phyloP scores from a whole-genome alignment of 352 stramenopile genomes.

The Globisporangium spinosum region DNA sequence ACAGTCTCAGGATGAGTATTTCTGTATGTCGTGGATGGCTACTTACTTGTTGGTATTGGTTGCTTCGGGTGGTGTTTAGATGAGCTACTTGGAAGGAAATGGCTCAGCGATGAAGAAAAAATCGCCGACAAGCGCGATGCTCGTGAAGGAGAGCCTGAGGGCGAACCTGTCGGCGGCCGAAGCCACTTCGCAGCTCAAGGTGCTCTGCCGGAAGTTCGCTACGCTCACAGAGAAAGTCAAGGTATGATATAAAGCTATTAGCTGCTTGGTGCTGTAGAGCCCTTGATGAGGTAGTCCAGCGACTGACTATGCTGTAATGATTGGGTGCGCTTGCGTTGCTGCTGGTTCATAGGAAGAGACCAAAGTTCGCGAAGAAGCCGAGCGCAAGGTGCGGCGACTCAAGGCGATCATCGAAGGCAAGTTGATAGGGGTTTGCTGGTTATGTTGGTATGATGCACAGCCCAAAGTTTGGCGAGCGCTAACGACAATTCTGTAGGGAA shows the following conservation, averaged over 20 bases:
- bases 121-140: slow-evolving; percentile 32
- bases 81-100: slow-evolving; percentile 26
- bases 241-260: slow-evolving; percentile 21
- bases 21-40: too few relatives aligned
- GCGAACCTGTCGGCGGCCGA: slow-evolving; percentile 58
- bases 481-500: slow-evolving; percentile 25
- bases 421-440: background rate
- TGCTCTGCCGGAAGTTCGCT: slow-evolving; percentile 83
- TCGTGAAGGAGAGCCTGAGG: slow-evolving; percentile 57
- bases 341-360: slow-evolving; percentile 54
- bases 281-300: background rate
- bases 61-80: background rate
- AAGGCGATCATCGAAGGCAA: slow-evolving; percentile 55
- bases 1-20: too few relatives aligned
- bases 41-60: too few relatives aligned
- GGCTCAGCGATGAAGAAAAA: slow-evolving; percentile 31
- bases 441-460: background rate
- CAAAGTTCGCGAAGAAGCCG: slow-evolving; percentile 61
- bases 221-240: slow-evolving; percentile 84
- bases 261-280: background rate
- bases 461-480: background rate
- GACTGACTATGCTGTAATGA: background rate
- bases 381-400: slow-evolving; percentile 68
- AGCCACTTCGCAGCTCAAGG: slow-evolving; percentile 71
- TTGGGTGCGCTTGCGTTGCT: background rate